Conservation (phyloP, 306 rosid species). For the Lithocarpus polystachyus region DNA sequence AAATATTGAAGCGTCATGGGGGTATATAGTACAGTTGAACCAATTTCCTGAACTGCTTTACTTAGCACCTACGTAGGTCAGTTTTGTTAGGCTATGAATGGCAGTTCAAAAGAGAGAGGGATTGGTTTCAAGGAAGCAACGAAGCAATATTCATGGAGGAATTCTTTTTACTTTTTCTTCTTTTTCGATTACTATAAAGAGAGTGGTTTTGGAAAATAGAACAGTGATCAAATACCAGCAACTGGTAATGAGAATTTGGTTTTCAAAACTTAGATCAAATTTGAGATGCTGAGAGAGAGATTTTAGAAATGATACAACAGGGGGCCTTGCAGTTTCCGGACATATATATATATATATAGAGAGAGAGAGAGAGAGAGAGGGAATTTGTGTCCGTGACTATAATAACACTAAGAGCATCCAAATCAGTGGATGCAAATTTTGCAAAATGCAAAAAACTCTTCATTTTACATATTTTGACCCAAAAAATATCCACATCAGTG, state of each 20-base stretch:
- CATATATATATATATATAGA: too few species aligned
- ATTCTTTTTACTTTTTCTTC: slow-evolving; percentile 1
- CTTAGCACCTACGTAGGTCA: slow-evolving; percentile 42
- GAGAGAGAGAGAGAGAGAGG: too few species aligned
- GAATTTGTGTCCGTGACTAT: too few species aligned
- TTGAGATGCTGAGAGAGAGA: too few species aligned
- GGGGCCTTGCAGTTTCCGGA: too few species aligned
- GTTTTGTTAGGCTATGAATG: slow-evolving; percentile 32
- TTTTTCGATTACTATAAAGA: background rate
- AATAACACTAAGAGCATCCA: too few species aligned
- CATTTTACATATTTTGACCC: too few species aligned
- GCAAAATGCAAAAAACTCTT: too few species aligned
- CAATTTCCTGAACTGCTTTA: slow-evolving; percentile 17
- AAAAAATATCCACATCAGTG: too few species aligned
- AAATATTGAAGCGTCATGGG: slow-evolving; percentile 19
- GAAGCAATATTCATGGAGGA: slow-evolving; percentile 57
- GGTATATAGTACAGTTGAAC: background rate
- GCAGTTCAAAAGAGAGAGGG: background rate
- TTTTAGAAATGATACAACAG: too few species aligned
- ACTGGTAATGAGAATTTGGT: background rate
- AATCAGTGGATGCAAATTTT: too few species aligned
- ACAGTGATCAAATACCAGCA: too few species aligned
- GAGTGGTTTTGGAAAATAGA: background rate
- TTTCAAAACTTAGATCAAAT: background rate
- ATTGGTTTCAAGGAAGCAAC: slow-evolving; percentile 68